phyloP scores from a whole-genome alignment of 2,329 filamentous ascomycete genomes.

The Alternaria metachromatica region DNA sequence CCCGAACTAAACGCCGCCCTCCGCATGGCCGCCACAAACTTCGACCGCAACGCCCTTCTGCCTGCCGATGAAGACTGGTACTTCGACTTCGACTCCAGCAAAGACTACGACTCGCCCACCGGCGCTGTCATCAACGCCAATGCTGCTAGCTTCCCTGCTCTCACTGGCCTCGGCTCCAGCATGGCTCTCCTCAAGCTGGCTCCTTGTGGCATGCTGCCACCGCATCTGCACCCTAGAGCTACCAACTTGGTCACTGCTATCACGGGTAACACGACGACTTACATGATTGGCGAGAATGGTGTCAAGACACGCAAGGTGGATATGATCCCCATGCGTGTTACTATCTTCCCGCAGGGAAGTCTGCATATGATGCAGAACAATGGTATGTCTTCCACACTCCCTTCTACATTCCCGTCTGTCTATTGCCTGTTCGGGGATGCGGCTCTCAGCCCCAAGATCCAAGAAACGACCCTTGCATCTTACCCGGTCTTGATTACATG shows the following conservation, averaged over 20 bases:
- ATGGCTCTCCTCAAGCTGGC: constrained; percentile 56
- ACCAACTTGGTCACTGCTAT: constrained; percentile 58
- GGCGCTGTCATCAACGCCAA: constrained; percentile 61
- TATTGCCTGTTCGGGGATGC: neutral
- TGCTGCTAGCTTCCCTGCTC: constrained; percentile 59
- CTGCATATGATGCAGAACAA: constrained; percentile 61
- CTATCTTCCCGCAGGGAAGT: constrained; percentile 58
- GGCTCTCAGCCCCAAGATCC: neutral
- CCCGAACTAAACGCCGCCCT: constrained; percentile 49
- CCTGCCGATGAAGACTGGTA: constrained; percentile 53
- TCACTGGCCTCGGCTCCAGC: constrained; percentile 57
- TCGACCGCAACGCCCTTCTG: constrained; percentile 54
- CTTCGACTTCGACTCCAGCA: constrained; percentile 57
- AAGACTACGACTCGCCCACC: constrained; percentile 54
- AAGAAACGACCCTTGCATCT: neutral
- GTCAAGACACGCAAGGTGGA: constrained; percentile 51
- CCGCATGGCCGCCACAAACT: constrained; percentile 51
- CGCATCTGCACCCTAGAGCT: constrained; percentile 59
- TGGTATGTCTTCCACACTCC: constrained; percentile 43
- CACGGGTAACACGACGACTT: constrained; percentile 58
- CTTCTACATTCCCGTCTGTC: neutral
- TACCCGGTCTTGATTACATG: neutral
- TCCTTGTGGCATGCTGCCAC: constrained; percentile 60
- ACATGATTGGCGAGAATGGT: constrained; percentile 61
- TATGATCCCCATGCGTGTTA: constrained; percentile 56